Percentiles rank a stretch among this genome's conserved stretches.
Evolutionary conservation across 306 rosid genomes (phyloP).

Genomic region (Leucaena leucocephala): DNA sequence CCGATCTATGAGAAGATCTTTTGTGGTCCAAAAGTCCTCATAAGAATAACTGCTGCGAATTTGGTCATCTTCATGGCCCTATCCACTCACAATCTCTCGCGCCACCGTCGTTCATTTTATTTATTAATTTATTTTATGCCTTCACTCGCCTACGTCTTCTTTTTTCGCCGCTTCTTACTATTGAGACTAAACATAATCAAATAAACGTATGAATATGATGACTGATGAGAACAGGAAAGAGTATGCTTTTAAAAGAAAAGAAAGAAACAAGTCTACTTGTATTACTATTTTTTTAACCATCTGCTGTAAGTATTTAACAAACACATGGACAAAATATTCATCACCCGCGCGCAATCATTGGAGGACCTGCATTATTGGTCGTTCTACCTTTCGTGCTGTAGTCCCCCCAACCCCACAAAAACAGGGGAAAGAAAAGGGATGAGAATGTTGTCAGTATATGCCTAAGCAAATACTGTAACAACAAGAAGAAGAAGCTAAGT

Average conservation of each 20-base stretch:
- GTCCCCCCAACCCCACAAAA: background rate
- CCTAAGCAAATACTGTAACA: background rate
- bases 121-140: background rate
- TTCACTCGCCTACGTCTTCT: background rate
- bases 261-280: background rate
- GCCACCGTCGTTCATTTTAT: background rate
- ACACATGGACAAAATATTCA: conserved; percentile 7
- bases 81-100: background rate
- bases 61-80: conserved; percentile 2
- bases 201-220: background rate
- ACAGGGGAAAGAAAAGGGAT: background rate
- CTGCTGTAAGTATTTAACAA: background rate
- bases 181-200: background rate
- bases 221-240: background rate
- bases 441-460: conserved; percentile 29
- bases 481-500: background rate
- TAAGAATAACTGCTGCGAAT: background rate
- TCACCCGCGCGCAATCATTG: background rate
- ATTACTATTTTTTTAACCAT: background rate
- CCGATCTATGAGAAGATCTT: conserved; percentile 5
- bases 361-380: conserved; percentile 27
- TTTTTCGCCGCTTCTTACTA: background rate
- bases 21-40: conserved; percentile 4
- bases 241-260: background rate
- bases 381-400: background rate